Percentiles rank a stretch among this genome's conserved stretches.
phyloP scores from a whole-genome alignment of 1,284 basidiomycete species.

The Cystobasidium pallidum region DNA sequence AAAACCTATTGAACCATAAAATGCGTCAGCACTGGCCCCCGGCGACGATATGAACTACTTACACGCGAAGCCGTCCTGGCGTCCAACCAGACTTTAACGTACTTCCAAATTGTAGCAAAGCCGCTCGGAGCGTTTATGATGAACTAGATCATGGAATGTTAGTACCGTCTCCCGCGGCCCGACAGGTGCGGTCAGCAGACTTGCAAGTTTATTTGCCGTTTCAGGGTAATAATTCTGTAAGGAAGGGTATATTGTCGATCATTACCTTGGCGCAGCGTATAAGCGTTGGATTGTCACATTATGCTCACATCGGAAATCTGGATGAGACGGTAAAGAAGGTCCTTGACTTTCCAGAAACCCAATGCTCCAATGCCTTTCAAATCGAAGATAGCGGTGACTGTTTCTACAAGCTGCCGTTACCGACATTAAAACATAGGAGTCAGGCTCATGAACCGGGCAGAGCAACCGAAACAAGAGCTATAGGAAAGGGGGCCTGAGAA shows the following conservation, averaged over 20 bases:
- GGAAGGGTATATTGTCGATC: too few species aligned
- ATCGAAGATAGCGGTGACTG: constrained; percentile 39
- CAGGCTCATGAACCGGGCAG: too few species aligned
- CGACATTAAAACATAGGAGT: too few species aligned
- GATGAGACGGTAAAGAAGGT: constrained; percentile 31
- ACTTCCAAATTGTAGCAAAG: constrained; percentile 38
- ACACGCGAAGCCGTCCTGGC: constrained; percentile 39
- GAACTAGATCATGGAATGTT: constrained; percentile 6
- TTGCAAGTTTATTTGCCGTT: constrained; percentile 37
- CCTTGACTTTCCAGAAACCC: constrained; percentile 43
- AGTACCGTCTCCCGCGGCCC: too few species aligned
- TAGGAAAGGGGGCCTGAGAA: too few species aligned
- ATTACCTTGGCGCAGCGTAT: too few species aligned
- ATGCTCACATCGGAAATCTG: constrained; percentile 42
- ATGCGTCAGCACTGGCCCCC: background rate
- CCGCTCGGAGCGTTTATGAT: constrained; percentile 40
- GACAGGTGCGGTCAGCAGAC: too few species aligned
- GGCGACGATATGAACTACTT: background rate
- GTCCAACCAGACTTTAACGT: constrained; percentile 41
- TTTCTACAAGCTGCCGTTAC: constrained; percentile 8
- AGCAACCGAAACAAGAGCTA: too few species aligned
- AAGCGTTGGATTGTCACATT: too few species aligned
- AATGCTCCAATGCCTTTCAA: constrained; percentile 16
- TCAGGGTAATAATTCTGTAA: constrained; percentile 42
- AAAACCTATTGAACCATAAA: constrained; percentile 7